phyloP scores from a whole-genome alignment of 2,329 filamentous ascomycete genomes.

The Geoglossum cookeanum region DNA sequence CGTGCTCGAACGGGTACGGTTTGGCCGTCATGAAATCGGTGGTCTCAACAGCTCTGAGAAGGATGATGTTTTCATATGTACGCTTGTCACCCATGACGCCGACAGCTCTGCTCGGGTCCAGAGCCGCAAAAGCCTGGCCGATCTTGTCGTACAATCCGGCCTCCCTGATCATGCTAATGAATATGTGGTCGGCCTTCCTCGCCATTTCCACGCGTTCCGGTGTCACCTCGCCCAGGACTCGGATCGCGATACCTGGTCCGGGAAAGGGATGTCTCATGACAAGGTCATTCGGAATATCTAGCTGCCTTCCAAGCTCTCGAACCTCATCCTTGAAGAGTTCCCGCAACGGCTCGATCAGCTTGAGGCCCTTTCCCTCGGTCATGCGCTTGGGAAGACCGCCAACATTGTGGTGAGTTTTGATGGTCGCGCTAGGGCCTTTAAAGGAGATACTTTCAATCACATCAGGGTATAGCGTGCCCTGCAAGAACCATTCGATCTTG shows the following conservation, averaged over 20 bases:
- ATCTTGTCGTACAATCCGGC: slow-evolving; percentile 57
- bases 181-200: slow-evolving; percentile 58
- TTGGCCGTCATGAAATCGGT: slow-evolving; percentile 60
- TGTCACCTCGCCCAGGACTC: slow-evolving; percentile 72
- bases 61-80: slow-evolving; percentile 42
- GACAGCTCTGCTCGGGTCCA: slow-evolving; percentile 45
- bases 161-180: slow-evolving; percentile 54
- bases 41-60: slow-evolving; percentile 41
- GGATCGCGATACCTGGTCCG: slow-evolving; percentile 55
- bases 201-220: slow-evolving; percentile 60
- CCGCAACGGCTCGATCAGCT: slow-evolving; percentile 60
- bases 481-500: slow-evolving; percentile 69
- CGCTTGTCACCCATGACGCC: slow-evolving; percentile 53
- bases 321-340: slow-evolving; percentile 78
- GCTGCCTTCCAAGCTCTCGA: slow-evolving; percentile 44
- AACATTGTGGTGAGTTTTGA: slow-evolving; percentile 59
- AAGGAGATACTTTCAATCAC: slow-evolving; percentile 54
- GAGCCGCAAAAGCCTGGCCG: slow-evolving; percentile 49
- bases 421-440: slow-evolving; percentile 51
- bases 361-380: slow-evolving; percentile 36
- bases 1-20: slow-evolving; percentile 43
- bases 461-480: slow-evolving; percentile 68
- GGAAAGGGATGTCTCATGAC: slow-evolving; percentile 66
- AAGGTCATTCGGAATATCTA: slow-evolving; percentile 54
- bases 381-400: slow-evolving; percentile 37